Conservation (phyloP, 768 basidiomycete genomes). For the Tylopilus rubrobrunneus region DNA sequence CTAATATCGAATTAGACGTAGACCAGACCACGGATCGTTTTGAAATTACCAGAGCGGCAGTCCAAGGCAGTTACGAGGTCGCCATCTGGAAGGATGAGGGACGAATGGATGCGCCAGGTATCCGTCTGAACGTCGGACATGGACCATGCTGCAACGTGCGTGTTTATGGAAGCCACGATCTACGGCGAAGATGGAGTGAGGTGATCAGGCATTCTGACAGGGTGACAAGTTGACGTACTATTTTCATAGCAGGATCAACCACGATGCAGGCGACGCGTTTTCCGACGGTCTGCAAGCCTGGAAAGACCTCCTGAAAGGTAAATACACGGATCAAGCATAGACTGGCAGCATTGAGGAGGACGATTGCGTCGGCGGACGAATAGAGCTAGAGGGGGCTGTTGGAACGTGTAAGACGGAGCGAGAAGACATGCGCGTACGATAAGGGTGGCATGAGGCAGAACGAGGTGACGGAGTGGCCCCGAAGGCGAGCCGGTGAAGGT, state of each 20-base stretch:
- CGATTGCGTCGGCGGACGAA: constrained; percentile 63
- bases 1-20: constrained; percentile 40
- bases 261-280: constrained; percentile 56
- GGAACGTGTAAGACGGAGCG: neutral
- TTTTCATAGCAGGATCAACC: constrained; percentile 76
- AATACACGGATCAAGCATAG: constrained; percentile 66
- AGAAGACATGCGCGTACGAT: constrained; percentile 44
- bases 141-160: constrained; percentile 75
- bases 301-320: constrained; percentile 79
- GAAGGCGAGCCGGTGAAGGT: constrained; percentile 51
- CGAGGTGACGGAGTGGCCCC: constrained; percentile 52
- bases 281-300: constrained; percentile 43
- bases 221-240: constrained; percentile 47
- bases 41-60: constrained; percentile 63
- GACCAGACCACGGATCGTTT: neutral
- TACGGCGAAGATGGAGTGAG: constrained; percentile 28
- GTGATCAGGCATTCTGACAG: constrained; percentile 6
- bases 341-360: constrained; percentile 67
- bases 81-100: constrained; percentile 58
- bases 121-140: constrained; percentile 60
- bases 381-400: constrained; percentile 49
- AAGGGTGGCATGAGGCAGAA: constrained; percentile 50
- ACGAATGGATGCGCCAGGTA: constrained; percentile 79
- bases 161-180: constrained; percentile 71
- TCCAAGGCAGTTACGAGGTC: constrained; percentile 59